Conservation (phyloP, 225 moss, liverwort and hornwort genomes). For the Climacium dendroides region DNA sequence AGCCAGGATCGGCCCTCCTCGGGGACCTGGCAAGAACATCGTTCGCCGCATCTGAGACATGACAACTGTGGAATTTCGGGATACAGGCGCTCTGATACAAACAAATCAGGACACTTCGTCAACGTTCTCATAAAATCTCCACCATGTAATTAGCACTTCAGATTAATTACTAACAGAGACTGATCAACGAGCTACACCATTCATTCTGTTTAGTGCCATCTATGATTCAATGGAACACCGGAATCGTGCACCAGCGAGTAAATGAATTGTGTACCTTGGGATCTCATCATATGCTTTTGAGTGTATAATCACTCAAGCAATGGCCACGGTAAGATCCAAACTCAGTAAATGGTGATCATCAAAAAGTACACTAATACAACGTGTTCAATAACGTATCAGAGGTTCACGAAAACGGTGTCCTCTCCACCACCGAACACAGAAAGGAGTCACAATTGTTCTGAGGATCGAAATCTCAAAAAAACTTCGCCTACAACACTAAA, state of each 20-base stretch:
- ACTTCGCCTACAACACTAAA: background rate
- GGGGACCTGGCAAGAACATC: slow-evolving; percentile 19
- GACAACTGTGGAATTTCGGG: background rate
- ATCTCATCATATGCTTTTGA: background rate
- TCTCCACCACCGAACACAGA: background rate
- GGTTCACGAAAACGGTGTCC: background rate
- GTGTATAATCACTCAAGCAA: background rate
- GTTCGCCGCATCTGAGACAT: slow-evolving; percentile 37
- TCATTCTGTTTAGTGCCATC: background rate
- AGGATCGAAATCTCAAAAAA: background rate
- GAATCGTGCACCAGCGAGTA: background rate
- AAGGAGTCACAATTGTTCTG: background rate
- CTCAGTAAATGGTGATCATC: background rate
- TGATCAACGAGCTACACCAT: background rate
- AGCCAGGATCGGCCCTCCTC: slow-evolving; percentile 24
- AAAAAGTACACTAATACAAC: background rate
- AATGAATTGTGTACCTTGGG: background rate
- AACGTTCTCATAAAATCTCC: background rate
- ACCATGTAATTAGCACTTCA: background rate
- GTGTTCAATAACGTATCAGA: background rate
- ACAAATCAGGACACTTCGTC: background rate
- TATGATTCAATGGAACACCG: background rate
- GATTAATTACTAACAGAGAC: background rate
- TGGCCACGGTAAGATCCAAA: background rate
- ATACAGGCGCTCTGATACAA: slow-evolving; percentile 3